These are phyloP conservation scores for Mucor racemosus DNA, from an alignment of 371 early-diverging fungal species.

Conservation along the genomic window DNA sequence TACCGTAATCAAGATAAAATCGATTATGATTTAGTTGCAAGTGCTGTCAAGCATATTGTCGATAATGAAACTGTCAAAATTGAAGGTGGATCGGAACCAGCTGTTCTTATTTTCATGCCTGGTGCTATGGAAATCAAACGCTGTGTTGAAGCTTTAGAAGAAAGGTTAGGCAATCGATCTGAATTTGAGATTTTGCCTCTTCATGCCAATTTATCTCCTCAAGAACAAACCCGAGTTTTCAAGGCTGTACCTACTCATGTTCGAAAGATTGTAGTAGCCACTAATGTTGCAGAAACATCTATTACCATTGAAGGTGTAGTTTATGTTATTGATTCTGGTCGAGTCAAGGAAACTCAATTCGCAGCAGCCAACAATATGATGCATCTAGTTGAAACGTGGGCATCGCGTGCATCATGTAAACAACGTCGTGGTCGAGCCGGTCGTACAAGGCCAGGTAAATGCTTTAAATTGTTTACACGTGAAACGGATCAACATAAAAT, in stretches of 20 bases:
- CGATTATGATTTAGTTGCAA: slow-evolving; percentile 71
- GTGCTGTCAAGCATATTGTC: slow-evolving; percentile 63
- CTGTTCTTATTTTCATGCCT: slow-evolving; percentile 79
- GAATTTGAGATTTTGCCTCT: slow-evolving; percentile 61
- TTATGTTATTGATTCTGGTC: slow-evolving; percentile 92
- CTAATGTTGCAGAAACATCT: slow-evolving; percentile 96
- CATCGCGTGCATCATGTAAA: slow-evolving; percentile 79
- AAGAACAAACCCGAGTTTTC: slow-evolving; percentile 71
- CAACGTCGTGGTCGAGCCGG: slow-evolving; percentile 96
- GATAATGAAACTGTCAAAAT: slow-evolving; percentile 45
- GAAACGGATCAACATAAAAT: slow-evolving; percentile 54
- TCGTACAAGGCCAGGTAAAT: slow-evolving; percentile 82
- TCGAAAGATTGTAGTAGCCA: slow-evolving; percentile 90
- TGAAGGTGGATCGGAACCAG: slow-evolving; percentile 44
- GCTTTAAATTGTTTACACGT: slow-evolving; percentile 71
- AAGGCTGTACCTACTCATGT: slow-evolving; percentile 60
- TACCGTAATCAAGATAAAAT: slow-evolving; percentile 61
- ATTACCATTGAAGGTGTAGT: slow-evolving; percentile 93
- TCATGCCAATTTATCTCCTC: slow-evolving; percentile 79
- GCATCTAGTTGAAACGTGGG: slow-evolving; percentile 58
- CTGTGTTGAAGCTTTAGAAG: slow-evolving; percentile 62
- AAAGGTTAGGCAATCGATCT: slow-evolving; percentile 29
- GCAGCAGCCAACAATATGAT: slow-evolving; percentile 68
- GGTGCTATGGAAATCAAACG: slow-evolving; percentile 79
- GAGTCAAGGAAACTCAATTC: slow-evolving; percentile 79